Evolutionary conservation across 2,329 filamentous ascomycete species (phyloP).

Genomic region (Cladosporium colombiae): DNA sequence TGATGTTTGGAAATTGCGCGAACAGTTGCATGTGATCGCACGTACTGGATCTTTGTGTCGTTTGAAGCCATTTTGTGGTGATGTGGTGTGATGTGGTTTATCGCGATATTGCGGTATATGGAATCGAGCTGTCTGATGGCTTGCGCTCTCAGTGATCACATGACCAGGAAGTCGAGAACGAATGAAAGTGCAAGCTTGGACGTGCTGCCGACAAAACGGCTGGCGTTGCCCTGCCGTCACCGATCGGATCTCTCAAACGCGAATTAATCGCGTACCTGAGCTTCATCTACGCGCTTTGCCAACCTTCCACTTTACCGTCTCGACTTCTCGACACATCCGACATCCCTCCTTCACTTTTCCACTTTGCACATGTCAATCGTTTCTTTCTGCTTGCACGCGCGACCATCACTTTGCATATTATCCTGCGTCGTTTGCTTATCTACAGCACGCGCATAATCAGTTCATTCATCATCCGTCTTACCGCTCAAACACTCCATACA

Average conservation of each 20-base stretch:
- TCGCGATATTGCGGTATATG: background rate
- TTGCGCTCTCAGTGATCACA: background rate
- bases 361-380: conserved; percentile 7
- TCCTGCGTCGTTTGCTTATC: conserved; percentile 4
- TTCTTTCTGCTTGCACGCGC: background rate
- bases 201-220: background rate
- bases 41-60: conserved; percentile 49
- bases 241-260: background rate
- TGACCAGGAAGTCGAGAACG: background rate
- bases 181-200: background rate
- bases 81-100: background rate
- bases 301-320: conserved; percentile 4
- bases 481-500: background rate
- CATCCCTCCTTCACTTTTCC: background rate
- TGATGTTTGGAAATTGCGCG: conserved; percentile 28
- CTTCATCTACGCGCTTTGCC: background rate
- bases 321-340: background rate
- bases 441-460: background rate
- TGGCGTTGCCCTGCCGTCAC: background rate
- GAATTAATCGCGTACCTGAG: background rate
- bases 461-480: background rate
- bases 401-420: conserved; percentile 9
- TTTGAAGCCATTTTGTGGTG: conserved; percentile 32
- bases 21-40: background rate
- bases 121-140: background rate